A percentile compares a stretch with the other conserved stretches of the same genome.
Conservation (phyloP, 129 eudicot species). For the Deinandra increscens region DNA sequence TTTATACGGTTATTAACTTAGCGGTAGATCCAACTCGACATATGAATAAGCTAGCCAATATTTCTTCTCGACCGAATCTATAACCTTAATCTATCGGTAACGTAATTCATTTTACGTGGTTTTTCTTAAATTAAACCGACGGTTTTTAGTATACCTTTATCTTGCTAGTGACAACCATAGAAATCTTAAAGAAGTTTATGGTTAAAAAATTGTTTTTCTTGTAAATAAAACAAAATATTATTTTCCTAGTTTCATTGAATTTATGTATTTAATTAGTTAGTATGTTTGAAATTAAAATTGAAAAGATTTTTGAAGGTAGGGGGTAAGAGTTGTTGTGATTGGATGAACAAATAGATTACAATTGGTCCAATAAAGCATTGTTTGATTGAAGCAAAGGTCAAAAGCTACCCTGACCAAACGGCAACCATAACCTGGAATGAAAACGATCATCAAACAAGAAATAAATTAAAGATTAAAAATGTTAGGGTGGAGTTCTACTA, state of each 20-base stretch:
- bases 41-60: too few relatives aligned
- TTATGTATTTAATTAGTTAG: not conserved
- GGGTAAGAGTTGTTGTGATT: not conserved
- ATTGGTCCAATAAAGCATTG: constrained; percentile 33
- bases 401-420: constrained; percentile 42
- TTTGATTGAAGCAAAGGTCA: constrained; percentile 32
- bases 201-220: not conserved
- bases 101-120: too few relatives aligned
- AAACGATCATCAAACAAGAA: constrained; percentile 6
- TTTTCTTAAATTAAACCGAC: too few relatives aligned
- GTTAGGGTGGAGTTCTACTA: too few relatives aligned
- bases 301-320: not conserved
- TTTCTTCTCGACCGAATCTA: too few relatives aligned
- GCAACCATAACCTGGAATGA: constrained; percentile 12
- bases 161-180: not conserved
- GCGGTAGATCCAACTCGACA: too few relatives aligned
- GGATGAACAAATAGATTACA: constrained; percentile 7
- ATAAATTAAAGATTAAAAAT: not conserved
- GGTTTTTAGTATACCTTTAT: not conserved
- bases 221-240: not conserved
- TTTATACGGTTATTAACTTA: too few relatives aligned
- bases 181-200: not conserved
- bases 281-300: not conserved
- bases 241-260: not conserved
- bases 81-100: too few relatives aligned